phyloP scores from a whole-genome alignment of 1,139 yeast genomes.

The Nakaseomyces nivariensis region DNA sequence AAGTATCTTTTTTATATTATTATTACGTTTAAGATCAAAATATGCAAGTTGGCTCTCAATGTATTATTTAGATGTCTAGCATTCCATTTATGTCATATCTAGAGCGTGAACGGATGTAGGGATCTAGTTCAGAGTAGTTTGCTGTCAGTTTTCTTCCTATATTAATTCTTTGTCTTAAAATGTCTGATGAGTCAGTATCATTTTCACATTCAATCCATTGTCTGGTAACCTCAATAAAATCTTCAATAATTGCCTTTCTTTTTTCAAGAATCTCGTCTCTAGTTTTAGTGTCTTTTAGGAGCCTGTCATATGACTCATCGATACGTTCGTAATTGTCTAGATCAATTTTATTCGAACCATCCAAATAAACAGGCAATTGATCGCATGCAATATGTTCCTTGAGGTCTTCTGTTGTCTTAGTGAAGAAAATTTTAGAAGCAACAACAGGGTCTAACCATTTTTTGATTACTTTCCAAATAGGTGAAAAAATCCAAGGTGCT shows the following conservation, averaged over 20 bases:
- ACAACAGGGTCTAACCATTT: constrained; percentile 87
- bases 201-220: constrained; percentile 53
- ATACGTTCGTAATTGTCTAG: constrained; percentile 21
- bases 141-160: constrained; percentile 40
- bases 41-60: background rate
- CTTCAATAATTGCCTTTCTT: constrained; percentile 38
- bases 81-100: constrained; percentile 51
- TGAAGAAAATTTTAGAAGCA: constrained; percentile 69
- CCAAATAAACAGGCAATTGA: constrained; percentile 51
- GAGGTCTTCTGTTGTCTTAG: constrained; percentile 51
- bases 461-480: constrained; percentile 77
- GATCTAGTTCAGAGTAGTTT: constrained; percentile 56
- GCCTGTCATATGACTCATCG: constrained; percentile 45
- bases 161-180: constrained; percentile 39
- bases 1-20: too few species aligned
- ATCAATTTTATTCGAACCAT: constrained; percentile 53
- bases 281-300: constrained; percentile 35
- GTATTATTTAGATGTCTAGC: background rate
- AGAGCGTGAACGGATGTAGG: constrained; percentile 59
- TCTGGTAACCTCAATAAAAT: constrained; percentile 48
- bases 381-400: constrained; percentile 43
- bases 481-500: constrained; percentile 85
- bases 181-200: constrained; percentile 34
- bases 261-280: constrained; percentile 36
- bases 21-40: too few species aligned